Conservation (phyloP, 2,329 filamentous ascomycete species). For the Fusarium sp. region DNA sequence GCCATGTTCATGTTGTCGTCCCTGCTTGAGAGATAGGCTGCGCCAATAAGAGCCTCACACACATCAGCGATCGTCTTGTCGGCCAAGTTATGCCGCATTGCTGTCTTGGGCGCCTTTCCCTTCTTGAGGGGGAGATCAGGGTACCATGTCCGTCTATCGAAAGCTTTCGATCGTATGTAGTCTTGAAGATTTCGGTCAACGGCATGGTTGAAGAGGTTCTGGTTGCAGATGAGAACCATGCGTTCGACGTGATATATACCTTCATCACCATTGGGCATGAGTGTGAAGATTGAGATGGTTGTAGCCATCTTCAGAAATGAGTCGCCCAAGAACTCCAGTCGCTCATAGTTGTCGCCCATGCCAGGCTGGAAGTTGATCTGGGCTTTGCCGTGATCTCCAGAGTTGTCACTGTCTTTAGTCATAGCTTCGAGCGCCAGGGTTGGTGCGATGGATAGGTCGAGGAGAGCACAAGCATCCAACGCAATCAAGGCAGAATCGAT, state of each 20-base stretch:
- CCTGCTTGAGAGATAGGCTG: conserved; percentile 68
- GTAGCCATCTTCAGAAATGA: conserved; percentile 96
- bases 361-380: conserved; percentile 80
- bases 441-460: conserved; percentile 72
- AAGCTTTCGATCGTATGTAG: conserved; percentile 83
- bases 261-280: conserved; percentile 80
- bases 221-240: conserved; percentile 91
- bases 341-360: conserved; percentile 95
- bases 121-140: conserved; percentile 77
- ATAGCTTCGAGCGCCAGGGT: conserved; percentile 84
- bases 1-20: conserved; percentile 63
- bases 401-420: conserved; percentile 91
- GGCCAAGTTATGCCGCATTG: conserved; percentile 70
- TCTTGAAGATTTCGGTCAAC: conserved; percentile 71
- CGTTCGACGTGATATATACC: conserved; percentile 89
- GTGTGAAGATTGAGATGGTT: conserved; percentile 83
- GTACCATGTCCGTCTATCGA: conserved; percentile 88
- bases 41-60: conserved; percentile 92
- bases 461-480: conserved; percentile 73
- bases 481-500: conserved; percentile 84
- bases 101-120: conserved; percentile 68
- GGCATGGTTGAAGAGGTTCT: conserved; percentile 84
- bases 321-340: conserved; percentile 92
- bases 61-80: conserved; percentile 96
- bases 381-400: conserved; percentile 73